A percentile compares a stretch with the other conserved stretches of the same genome.
Conservation (phyloP, 768 basidiomycete genomes). For the Mrakia blollopis region DNA sequence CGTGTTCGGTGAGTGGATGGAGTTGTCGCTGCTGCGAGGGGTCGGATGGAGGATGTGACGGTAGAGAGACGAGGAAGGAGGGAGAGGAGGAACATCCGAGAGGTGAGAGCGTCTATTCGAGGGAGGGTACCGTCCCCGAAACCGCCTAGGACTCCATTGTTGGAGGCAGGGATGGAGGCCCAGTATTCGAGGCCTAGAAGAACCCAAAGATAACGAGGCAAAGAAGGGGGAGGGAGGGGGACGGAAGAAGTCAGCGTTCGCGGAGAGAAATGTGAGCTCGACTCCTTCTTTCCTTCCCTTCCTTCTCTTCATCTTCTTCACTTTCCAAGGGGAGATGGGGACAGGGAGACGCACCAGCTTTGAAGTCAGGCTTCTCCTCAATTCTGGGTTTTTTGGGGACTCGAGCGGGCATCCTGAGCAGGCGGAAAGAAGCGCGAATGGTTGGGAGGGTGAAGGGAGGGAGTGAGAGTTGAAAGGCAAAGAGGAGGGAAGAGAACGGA, state of each 20-base stretch:
- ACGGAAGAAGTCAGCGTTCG: no score
- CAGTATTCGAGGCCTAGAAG: slow-evolving; percentile 30
- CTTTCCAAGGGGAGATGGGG: background rate
- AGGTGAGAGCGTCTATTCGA: slow-evolving; percentile 81
- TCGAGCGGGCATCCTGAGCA: slow-evolving; percentile 17
- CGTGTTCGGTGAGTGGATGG: slow-evolving; percentile 52
- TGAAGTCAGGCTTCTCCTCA: slow-evolving; percentile 19
- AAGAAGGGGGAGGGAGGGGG: background rate
- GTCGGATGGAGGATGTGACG: slow-evolving; percentile 65
- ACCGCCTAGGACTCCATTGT: slow-evolving; percentile 31
- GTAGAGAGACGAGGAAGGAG: slow-evolving; percentile 72
- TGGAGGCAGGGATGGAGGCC: slow-evolving; percentile 26
- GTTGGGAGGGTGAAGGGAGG: background rate
- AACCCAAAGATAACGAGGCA: no score
- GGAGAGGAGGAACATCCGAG: slow-evolving; percentile 77
- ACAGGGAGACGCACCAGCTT: background rate
- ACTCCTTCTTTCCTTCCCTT: background rate
- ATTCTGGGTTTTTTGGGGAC: slow-evolving; percentile 13
- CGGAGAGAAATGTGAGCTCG: background rate
- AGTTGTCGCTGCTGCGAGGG: slow-evolving; percentile 39
- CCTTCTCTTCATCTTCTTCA: background rate
- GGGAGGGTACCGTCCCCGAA: slow-evolving; percentile 60
- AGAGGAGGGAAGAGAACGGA: background rate
- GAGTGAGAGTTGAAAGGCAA: background rate
- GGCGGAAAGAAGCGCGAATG: background rate